A percentile compares a stretch with the other conserved stretches of the same genome.
phyloP scores from a whole-genome alignment of 495 filamentous ascomycete species.

The Rostrohypoxylon terebratum region DNA sequence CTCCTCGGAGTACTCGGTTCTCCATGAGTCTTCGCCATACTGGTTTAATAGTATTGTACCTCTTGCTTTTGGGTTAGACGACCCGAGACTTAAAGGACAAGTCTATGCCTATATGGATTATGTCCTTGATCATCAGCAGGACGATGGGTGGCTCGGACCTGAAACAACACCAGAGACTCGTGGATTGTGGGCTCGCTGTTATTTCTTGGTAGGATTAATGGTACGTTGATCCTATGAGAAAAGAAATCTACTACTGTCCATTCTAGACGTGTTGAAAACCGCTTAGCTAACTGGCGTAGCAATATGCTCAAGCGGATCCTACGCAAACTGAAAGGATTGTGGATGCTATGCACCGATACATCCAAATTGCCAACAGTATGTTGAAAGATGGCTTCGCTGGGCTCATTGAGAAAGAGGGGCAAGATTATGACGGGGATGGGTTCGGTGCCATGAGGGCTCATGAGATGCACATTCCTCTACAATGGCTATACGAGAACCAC shows the following conservation, averaged over 20 bases:
- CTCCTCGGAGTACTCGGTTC: constrained; percentile 65
- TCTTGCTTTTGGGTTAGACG: constrained; percentile 68
- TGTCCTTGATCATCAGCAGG: constrained; percentile 63
- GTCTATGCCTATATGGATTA: constrained; percentile 61
- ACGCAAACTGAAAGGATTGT: constrained; percentile 54
- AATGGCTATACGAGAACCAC: constrained; percentile 68
- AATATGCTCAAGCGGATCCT: constrained; percentile 63
- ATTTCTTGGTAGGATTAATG: constrained; percentile 66
- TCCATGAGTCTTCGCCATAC: constrained; percentile 72
- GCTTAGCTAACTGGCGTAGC: constrained; percentile 55
- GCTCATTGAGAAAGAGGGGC: constrained; percentile 56
- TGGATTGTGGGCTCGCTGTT: constrained; percentile 67
- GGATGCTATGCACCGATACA: constrained; percentile 54
- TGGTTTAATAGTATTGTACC: constrained; percentile 76
- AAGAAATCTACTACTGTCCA: not conserved
- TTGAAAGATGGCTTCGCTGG: constrained; percentile 64
- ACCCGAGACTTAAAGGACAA: constrained; percentile 67
- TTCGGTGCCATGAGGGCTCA: constrained; percentile 63
- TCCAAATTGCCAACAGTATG: constrained; percentile 62
- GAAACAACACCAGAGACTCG: constrained; percentile 60
- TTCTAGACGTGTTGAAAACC: constrained; percentile 14
- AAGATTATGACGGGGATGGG: constrained; percentile 52
- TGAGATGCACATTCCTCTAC: constrained; percentile 63
- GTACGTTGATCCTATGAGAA: constrained; percentile 27
- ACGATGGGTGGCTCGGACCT: constrained; percentile 72